phyloP scores from a whole-genome alignment of 257 asterid species.

The Nicotiana benthamiana region DNA sequence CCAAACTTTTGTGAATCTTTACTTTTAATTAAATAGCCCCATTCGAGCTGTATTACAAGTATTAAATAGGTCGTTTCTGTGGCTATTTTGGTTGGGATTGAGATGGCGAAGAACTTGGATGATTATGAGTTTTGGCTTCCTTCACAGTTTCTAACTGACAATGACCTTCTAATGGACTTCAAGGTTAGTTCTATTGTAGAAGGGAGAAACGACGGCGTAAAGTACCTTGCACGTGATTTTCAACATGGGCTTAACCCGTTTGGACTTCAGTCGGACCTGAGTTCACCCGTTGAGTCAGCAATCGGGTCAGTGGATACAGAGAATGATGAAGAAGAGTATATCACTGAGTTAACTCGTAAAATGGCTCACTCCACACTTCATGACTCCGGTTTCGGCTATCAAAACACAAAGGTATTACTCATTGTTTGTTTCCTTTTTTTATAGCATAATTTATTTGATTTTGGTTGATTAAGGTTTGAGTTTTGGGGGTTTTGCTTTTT shows the following conservation, averaged over 20 bases:
- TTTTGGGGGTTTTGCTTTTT: neutral
- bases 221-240: slow-evolving; percentile 7
- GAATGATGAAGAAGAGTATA: slow-evolving; percentile 65
- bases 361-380: slow-evolving; percentile 31
- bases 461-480: neutral
- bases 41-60: no score
- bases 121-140: slow-evolving; percentile 34
- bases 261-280: slow-evolving; percentile 40
- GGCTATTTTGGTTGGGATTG: no score
- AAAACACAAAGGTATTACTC: slow-evolving; percentile 30
- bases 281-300: slow-evolving; percentile 60
- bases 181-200: neutral
- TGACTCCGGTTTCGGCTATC: slow-evolving; percentile 13
- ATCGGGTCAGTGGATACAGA: slow-evolving; percentile 51
- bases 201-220: neutral
- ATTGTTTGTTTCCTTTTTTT: neutral
- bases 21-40: no score
- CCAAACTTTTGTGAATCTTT: neutral
- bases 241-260: neutral
- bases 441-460: neutral
- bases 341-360: slow-evolving; percentile 36
- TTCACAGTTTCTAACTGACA: slow-evolving; percentile 32
- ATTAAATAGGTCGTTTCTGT: no score
- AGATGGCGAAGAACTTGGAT: slow-evolving; percentile 22
- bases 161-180: slow-evolving; percentile 6